Conservation (phyloP, 306 rosid genomes). For the Pyrus communis region DNA sequence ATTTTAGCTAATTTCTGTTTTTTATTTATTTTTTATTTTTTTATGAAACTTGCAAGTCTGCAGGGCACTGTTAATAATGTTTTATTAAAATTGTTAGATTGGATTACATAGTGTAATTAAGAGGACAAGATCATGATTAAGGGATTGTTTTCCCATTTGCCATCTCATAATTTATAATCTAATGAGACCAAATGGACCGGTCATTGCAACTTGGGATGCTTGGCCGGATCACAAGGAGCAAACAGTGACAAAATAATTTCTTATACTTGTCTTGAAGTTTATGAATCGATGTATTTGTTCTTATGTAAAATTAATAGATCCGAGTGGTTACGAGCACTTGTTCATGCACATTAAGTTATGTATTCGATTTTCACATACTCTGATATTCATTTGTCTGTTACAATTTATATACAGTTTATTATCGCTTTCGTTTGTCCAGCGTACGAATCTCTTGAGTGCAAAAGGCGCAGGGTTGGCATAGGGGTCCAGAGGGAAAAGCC, state of each 20-base stretch:
- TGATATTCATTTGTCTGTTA: too few relatives aligned
- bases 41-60: slow-evolving; percentile 2
- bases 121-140: neutral
- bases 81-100: neutral
- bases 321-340: too few relatives aligned
- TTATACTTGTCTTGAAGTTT: neutral
- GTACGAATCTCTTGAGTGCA: too few relatives aligned
- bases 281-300: neutral
- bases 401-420: too few relatives aligned
- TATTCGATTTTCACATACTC: too few relatives aligned
- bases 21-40: neutral
- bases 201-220: too few relatives aligned
- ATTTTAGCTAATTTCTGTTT: neutral
- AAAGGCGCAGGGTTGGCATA: too few relatives aligned
- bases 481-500: too few relatives aligned
- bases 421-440: too few relatives aligned
- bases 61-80: slow-evolving; percentile 1
- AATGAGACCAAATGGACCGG: too few relatives aligned
- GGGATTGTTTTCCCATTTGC: neutral
- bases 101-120: neutral
- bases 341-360: too few relatives aligned
- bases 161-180: neutral
- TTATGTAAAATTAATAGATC: too few relatives aligned
- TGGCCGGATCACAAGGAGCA: neutral
- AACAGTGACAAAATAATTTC: neutral